These are phyloP conservation scores for Hortiboletus rubellus DNA, from an alignment of 1,284 basidiomycete species.

Conservation along the genomic window DNA sequence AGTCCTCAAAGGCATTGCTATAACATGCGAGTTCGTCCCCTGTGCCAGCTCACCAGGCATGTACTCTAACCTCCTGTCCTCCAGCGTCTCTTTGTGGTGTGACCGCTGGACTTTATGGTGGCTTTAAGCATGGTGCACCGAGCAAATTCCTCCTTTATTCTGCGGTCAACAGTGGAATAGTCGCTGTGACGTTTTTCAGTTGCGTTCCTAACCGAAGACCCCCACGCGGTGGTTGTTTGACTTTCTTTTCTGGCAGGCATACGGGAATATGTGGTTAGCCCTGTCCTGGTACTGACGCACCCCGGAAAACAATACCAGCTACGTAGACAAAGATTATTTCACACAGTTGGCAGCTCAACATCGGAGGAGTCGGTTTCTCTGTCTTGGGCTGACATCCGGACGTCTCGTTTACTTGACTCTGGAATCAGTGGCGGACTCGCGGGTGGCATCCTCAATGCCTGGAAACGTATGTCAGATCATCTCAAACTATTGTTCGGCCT, in stretches of 20 bases:
- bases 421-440: conserved; percentile 62
- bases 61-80: conserved; percentile 14
- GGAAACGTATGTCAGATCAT: conserved; percentile 40
- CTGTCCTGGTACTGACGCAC: conserved; percentile 42
- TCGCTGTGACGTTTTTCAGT: conserved; percentile 73
- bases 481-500: not conserved
- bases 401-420: conserved; percentile 59
- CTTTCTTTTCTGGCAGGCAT: conserved; percentile 44
- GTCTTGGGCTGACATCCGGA: conserved; percentile 54
- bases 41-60: conserved; percentile 3
- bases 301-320: conserved; percentile 36
- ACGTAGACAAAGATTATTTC: conserved; percentile 38
- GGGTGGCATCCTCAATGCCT: conserved; percentile 52
- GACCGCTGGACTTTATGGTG: conserved; percentile 55
- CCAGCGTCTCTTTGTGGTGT: conserved; percentile 51
- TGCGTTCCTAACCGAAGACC: conserved; percentile 26
- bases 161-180: conserved; percentile 65
- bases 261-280: conserved; percentile 65
- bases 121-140: conserved; percentile 45
- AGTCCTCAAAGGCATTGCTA: conserved; percentile 54
- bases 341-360: conserved; percentile 5
- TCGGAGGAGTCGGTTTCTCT: conserved; percentile 14
- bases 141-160: conserved; percentile 40
- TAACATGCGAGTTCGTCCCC: conserved; percentile 76
- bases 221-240: not conserved